These are phyloP conservation scores for Turritis glabra DNA, from an alignment of 345 rosid species.

Conservation along the genomic window DNA sequence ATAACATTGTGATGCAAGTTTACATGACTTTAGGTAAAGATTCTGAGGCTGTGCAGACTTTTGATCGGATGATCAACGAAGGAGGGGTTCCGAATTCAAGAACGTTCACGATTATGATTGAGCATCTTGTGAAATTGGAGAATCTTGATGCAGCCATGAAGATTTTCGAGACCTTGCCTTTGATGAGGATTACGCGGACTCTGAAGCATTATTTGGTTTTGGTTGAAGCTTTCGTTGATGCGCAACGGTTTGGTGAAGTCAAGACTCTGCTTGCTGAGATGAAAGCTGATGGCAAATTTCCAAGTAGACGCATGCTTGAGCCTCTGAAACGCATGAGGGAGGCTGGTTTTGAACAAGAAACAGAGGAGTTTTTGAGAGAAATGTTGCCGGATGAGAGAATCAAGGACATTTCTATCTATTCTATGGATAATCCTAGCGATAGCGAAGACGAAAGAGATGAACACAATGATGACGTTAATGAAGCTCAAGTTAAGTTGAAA, in stretches of 20 bases:
- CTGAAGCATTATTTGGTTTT: constrained; percentile 61
- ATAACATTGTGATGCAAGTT: constrained; percentile 63
- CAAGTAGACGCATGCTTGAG: constrained; percentile 53
- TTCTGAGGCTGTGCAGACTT: constrained; percentile 54
- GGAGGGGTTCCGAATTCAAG: constrained; percentile 86
- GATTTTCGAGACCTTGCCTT: constrained; percentile 61
- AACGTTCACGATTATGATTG: constrained; percentile 73
- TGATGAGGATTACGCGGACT: constrained; percentile 80
- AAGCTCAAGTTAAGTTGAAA: constrained; percentile 53
- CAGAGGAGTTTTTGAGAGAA: constrained; percentile 51
- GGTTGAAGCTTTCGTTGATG: constrained; percentile 55
- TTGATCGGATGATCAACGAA: constrained; percentile 56
- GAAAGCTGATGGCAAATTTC: constrained; percentile 67
- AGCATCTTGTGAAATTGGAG: constrained; percentile 62
- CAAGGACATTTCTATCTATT: constrained; percentile 42
- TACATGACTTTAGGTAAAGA: constrained; percentile 47
- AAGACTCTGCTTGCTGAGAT: constrained; percentile 63
- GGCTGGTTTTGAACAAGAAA: constrained; percentile 60
- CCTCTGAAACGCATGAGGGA: constrained; percentile 60
- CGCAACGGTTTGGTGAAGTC: constrained; percentile 52
- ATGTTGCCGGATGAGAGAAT: constrained; percentile 79
- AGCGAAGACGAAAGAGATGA: constrained; percentile 41
- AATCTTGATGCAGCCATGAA: constrained; percentile 66
- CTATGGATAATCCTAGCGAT: constrained; percentile 41
- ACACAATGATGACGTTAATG: constrained; percentile 24